phyloP scores from a whole-genome alignment of 2,329 filamentous ascomycete genomes.

The Beauveria brongniartii region DNA sequence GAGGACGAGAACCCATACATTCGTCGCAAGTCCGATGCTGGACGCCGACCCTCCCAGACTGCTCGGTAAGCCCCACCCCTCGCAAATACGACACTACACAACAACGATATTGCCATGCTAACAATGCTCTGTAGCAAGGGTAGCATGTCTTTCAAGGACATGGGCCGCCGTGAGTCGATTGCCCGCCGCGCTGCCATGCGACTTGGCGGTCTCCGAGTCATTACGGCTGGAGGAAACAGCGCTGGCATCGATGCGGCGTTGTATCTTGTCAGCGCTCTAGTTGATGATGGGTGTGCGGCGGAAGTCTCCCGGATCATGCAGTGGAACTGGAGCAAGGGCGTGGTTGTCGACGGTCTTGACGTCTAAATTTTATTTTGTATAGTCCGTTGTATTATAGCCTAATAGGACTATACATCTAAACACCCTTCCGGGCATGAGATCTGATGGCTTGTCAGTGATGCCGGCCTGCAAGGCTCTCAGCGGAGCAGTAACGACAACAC shows the following conservation, averaged over 20 bases:
- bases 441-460: not conserved
- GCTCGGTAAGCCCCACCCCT: slow-evolving; percentile 42
- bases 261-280: slow-evolving; percentile 78
- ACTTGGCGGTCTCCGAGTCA: slow-evolving; percentile 60
- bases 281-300: slow-evolving; percentile 66
- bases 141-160: slow-evolving; percentile 72
- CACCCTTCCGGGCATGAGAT: slow-evolving; percentile 1
- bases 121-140: slow-evolving; percentile 53
- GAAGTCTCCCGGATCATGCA: slow-evolving; percentile 70
- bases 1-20: slow-evolving; percentile 80
- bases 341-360: slow-evolving; percentile 77
- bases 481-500: too few species aligned
- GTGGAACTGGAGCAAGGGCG: slow-evolving; percentile 78
- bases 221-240: slow-evolving; percentile 72
- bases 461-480: too few species aligned
- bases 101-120: slow-evolving; percentile 13
- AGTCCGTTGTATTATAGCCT: slow-evolving; percentile 12
- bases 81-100: slow-evolving; percentile 2
- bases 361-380: slow-evolving; percentile 43
- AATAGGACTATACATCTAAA: slow-evolving; percentile 6
- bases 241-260: slow-evolving; percentile 76
- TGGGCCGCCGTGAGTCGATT: slow-evolving; percentile 73
- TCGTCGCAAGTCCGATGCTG: slow-evolving; percentile 62
- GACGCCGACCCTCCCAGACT: slow-evolving; percentile 47
- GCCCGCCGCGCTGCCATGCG: slow-evolving; percentile 69